Base-by-base conservation (phyloP, 2,329 filamentous ascomycete genomes). In the Magnaporthiopsis incrustans region DNA sequence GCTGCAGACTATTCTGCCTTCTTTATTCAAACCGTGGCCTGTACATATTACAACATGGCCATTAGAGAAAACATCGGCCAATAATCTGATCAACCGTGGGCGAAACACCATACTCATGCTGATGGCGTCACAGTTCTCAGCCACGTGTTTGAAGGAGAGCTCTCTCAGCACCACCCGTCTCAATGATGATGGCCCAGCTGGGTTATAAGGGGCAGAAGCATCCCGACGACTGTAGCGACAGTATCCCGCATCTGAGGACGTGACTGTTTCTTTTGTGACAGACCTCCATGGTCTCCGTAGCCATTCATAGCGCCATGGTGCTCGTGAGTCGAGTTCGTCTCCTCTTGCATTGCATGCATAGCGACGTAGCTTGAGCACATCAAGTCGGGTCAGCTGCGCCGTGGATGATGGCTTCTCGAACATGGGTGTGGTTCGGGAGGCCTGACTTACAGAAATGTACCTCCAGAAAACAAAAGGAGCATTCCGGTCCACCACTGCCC, bases 261-360 rank as follows among this genome's bases (percentile, higher is more conserved):
- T 61, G 77, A 76, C 64, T 82, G 75, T 72, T 83, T 83, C 65
- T 81, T 78, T 71, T 84, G 80, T 57, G 77, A 70, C 50, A 73
- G 64, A 22, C 74, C 70, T 60, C 73, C 75, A 3, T 77, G 76
- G 26, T 88, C 85, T 8, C 78, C 70, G 71, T 85, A 86, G 62
- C 86, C 82, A 67, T 88, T 86, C 50, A 76, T 72, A 6, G 73
- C 71, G 0, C 75, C 70, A 62, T 78, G 75, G 65, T 84, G 79
- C n/a, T 85, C 79, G 67, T 87, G 81, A 62, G 78, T 75, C 35
- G 77, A 73, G 11, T 76, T 75, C 62, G 81, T 78, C 27, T 88
- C 85, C 71, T 97, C 93, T 73, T 96, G 91, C 92, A 98, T 97
- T 0, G 93, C 92, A 73, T 99, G 95, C 93, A 98, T 97, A 1